Evolutionary conservation across 2,329 filamentous ascomycete genomes (phyloP).

Genomic region (Phialocephala sp.): DNA sequence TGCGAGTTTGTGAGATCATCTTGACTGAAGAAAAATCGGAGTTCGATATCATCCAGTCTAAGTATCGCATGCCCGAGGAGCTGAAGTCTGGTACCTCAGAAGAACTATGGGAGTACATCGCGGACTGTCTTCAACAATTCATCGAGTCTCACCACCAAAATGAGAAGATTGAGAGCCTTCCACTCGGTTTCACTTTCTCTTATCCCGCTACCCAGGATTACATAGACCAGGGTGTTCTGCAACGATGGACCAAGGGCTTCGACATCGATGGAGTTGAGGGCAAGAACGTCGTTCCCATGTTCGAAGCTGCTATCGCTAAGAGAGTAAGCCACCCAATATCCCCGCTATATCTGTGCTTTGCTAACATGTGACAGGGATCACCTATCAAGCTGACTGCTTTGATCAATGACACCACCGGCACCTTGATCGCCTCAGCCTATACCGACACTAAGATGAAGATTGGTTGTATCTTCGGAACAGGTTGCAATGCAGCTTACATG

Average conservation of each 20-base stretch:
- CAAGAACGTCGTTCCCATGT: slow-evolving; percentile 85
- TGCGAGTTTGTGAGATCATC: slow-evolving; percentile 92
- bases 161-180: slow-evolving; percentile 66
- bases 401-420: slow-evolving; percentile 98
- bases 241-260: slow-evolving; percentile 98
- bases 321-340: slow-evolving; percentile 56
- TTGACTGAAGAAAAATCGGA: slow-evolving; percentile 86
- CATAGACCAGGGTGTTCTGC: slow-evolving; percentile 89
- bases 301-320: slow-evolving; percentile 77
- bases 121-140: slow-evolving; percentile 90
- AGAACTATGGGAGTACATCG: slow-evolving; percentile 93
- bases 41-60: slow-evolving; percentile 94
- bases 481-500: slow-evolving; percentile 98
- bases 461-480: slow-evolving; percentile 97
- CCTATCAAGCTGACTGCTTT: slow-evolving; percentile 92
- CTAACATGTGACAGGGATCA: slow-evolving; percentile 64
- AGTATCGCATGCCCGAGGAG: slow-evolving; percentile 93
- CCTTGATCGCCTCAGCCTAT: slow-evolving; percentile 93
- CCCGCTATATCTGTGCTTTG: not conserved
- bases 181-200: slow-evolving; percentile 94
- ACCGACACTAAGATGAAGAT: slow-evolving; percentile 94
- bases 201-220: slow-evolving; percentile 93
- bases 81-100: slow-evolving; percentile 84
- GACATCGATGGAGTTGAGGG: slow-evolving; percentile 93
- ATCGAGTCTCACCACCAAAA: slow-evolving; percentile 83